These are phyloP conservation scores for Sclerotinia nivalis DNA, from an alignment of 2,329 filamentous ascomycete species.

Conservation along the genomic window DNA sequence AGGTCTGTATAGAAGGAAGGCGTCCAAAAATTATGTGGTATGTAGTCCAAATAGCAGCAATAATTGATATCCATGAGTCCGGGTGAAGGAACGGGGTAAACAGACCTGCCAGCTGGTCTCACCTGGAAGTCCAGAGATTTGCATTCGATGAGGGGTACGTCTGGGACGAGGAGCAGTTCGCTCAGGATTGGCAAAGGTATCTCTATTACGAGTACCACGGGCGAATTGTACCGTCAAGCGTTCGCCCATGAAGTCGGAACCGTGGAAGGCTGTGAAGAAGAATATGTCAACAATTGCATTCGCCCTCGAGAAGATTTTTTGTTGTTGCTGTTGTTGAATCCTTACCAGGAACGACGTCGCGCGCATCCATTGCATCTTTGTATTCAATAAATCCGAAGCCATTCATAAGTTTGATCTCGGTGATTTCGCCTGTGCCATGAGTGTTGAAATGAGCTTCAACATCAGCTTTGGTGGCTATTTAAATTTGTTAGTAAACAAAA, in stretches of 20 bases:
- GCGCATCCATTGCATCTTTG: constrained; percentile 96
- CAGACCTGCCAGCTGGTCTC: constrained; percentile 99
- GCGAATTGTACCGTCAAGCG: constrained; percentile 98
- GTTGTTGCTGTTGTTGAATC: constrained; percentile 26
- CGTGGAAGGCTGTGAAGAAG: constrained; percentile 62
- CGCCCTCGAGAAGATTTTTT: constrained; percentile 26
- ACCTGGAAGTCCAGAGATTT: constrained; percentile 92
- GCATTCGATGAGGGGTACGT: constrained; percentile 94
- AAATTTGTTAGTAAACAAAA: neutral
- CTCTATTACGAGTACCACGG: constrained; percentile 74
- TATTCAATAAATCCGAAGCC: constrained; percentile 99
- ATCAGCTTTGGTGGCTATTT: constrained; percentile 88
- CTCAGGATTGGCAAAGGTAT: constrained; percentile 62
- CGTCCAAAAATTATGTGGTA: constrained; percentile 39
- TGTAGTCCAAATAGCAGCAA: constrained; percentile 44
- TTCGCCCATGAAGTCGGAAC: constrained; percentile 96
- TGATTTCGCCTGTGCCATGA: constrained; percentile 96
- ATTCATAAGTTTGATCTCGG: constrained; percentile 99
- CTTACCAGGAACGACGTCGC: constrained; percentile 96
- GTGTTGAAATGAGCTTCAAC: constrained; percentile 93
- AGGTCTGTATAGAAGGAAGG: constrained; percentile 37
- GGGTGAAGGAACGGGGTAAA: constrained; percentile 61
- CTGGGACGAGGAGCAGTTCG: constrained; percentile 77
- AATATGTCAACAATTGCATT: constrained; percentile 25
- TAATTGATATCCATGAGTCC: constrained; percentile 44